Conservation (phyloP, 441 rosid species). For the Melastoma candidum region DNA sequence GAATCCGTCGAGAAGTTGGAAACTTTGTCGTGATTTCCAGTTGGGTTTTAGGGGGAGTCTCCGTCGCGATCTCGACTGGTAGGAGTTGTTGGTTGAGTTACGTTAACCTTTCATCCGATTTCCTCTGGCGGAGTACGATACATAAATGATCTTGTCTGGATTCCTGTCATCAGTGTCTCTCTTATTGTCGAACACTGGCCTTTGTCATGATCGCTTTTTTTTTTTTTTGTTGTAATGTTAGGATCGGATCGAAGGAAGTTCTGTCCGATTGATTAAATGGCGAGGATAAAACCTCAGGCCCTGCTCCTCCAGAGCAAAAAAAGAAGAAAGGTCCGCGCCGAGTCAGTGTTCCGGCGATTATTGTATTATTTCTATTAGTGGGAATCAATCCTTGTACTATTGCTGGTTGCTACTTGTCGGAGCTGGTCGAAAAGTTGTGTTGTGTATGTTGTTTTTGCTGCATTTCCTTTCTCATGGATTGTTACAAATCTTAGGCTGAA, state of each 20-base stretch:
- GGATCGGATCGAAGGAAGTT: constrained; percentile 5
- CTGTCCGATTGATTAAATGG: constrained; percentile 30
- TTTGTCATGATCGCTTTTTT: constrained; percentile 11
- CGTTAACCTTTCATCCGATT: neutral
- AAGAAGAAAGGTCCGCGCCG: constrained; percentile 71
- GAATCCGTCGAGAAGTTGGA: no score
- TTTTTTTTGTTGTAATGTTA: constrained; percentile 6
- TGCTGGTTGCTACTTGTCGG: constrained; percentile 51
- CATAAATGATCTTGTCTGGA: no score
- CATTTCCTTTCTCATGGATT: neutral
- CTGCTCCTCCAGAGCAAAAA: constrained; percentile 78
- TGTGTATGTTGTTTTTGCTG: neutral
- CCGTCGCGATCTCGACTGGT: no score
- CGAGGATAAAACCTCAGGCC: constrained; percentile 86
- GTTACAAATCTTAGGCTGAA: constrained; percentile 2
- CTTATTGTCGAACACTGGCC: neutral
- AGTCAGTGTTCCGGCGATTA: constrained; percentile 43
- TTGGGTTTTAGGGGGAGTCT: no score
- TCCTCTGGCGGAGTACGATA: constrained; percentile 2
- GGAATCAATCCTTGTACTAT: constrained; percentile 36
- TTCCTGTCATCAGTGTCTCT: no score
- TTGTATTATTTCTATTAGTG: constrained; percentile 39
- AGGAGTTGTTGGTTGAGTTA: no score
- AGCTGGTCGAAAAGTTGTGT: constrained; percentile 62
- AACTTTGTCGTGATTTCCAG: no score